phyloP scores from a whole-genome alignment of 2,329 filamentous ascomycete species.

The Trichoderma atroviride region DNA sequence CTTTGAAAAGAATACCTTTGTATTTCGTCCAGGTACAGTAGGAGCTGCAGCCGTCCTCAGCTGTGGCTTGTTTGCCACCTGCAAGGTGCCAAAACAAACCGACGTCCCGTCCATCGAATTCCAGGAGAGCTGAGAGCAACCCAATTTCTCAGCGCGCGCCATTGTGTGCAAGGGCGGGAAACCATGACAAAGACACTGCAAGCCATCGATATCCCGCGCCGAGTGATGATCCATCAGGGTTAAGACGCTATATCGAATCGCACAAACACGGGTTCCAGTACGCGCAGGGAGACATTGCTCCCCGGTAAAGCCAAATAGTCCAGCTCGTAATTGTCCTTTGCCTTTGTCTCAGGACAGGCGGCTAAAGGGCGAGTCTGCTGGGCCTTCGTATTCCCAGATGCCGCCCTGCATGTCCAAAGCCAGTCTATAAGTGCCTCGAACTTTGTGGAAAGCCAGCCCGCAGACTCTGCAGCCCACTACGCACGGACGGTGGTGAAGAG shows the following conservation, averaged over 20 bases:
- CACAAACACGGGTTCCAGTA: not conserved
- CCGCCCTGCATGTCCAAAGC: conserved; percentile 1
- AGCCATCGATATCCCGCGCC: not conserved
- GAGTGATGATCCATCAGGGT: not conserved
- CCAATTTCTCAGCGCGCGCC: not conserved
- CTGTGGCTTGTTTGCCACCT: conserved; percentile 17
- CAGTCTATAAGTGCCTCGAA: not conserved
- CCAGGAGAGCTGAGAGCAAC: conserved; percentile 1
- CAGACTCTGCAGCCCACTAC: not conserved
- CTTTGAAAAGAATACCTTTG: not conserved
- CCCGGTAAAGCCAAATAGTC: not conserved
- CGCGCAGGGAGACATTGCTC: not conserved
- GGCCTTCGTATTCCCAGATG: not conserved
- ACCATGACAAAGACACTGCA: not conserved
- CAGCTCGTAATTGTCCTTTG: not conserved
- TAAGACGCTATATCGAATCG: not conserved
- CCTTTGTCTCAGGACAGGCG: not conserved
- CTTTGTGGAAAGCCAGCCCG: not conserved
- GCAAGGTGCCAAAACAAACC: not conserved
- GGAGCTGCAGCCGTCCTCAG: not conserved
- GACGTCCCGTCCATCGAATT: not conserved
- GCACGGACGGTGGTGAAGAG: not conserved
- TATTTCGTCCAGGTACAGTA: not conserved
- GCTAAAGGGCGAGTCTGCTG: not conserved
- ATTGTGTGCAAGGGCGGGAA: not conserved